These are phyloP conservation scores for Penicillium sp. DNA, from an alignment of 2,329 filamentous ascomycete species.

Conservation along the genomic window DNA sequence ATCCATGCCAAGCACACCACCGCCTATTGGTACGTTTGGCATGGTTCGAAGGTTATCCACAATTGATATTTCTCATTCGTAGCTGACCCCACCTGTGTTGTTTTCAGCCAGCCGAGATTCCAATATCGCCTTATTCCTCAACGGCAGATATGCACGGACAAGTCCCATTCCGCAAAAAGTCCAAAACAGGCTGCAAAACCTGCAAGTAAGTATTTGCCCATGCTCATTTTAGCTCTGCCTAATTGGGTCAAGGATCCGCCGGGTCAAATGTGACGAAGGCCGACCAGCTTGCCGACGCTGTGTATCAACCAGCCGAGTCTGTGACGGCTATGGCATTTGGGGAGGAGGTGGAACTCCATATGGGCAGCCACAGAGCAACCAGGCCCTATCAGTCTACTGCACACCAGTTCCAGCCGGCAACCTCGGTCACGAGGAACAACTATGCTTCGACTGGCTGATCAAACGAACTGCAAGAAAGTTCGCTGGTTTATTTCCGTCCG, in stretches of 20 bases:
- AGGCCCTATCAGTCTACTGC: slow-evolving; percentile 16
- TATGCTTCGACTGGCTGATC: slow-evolving; percentile 33
- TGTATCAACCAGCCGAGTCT: slow-evolving; percentile 36
- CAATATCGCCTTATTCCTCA: not conserved
- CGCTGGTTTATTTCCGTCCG: slow-evolving; percentile 36
- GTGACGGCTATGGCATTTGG: slow-evolving; percentile 48
- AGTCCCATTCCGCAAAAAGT: slow-evolving; percentile 4
- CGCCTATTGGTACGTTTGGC: too few relatives aligned
- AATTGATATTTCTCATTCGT: too few relatives aligned
- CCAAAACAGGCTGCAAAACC: slow-evolving; percentile 34
- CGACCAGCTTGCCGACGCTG: slow-evolving; percentile 40
- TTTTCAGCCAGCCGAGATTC: too few relatives aligned
- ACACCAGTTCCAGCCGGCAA: slow-evolving; percentile 14
- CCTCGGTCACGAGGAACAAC: slow-evolving; percentile 23
- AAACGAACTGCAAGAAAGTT: slow-evolving; percentile 32
- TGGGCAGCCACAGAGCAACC: slow-evolving; percentile 19
- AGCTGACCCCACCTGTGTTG: too few relatives aligned
- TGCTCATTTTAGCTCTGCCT: not conserved
- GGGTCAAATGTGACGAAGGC: slow-evolving; percentile 42
- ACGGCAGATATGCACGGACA: slow-evolving; percentile 34
- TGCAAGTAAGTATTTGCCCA: slow-evolving; percentile 30
- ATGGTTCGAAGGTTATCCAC: too few relatives aligned
- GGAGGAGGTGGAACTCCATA: slow-evolving; percentile 37
- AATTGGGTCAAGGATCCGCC: slow-evolving; percentile 22
- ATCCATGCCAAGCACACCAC: too few relatives aligned